A percentile compares a stretch with the other conserved stretches of the same genome.
Evolutionary conservation across 768 basidiomycete species (phyloP).

Genomic region (Paxillus ammoniavirescens): DNA sequence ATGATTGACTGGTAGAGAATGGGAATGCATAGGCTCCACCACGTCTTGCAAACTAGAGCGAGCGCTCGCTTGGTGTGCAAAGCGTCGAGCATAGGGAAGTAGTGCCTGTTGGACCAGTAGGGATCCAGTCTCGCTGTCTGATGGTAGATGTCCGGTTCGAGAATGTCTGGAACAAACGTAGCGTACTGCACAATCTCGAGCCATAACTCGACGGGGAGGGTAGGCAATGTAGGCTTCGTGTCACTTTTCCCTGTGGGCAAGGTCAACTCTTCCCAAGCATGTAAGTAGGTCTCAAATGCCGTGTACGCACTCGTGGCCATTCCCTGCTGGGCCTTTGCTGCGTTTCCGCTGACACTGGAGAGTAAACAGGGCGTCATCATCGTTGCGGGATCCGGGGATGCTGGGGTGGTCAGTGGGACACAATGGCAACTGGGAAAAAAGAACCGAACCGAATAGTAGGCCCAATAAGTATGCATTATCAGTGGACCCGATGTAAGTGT

Average conservation of each 20-base stretch:
- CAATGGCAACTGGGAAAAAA: not conserved
- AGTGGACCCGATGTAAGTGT: too few relatives aligned
- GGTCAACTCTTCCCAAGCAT: too few relatives aligned
- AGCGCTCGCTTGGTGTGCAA: not conserved
- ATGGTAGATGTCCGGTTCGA: not conserved
- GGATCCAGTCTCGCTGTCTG: not conserved
- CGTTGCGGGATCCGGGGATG: constrained; percentile 7
- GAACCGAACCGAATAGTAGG: too few relatives aligned
- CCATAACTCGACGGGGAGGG: constrained; percentile 1
- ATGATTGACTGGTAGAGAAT: constrained; percentile 9
- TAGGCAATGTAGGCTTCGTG: not conserved
- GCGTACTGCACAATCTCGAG: constrained; percentile 4
- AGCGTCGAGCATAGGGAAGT: not conserved
- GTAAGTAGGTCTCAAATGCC: too few relatives aligned
- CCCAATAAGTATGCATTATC: too few relatives aligned
- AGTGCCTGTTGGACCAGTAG: not conserved
- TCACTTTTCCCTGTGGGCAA: too few relatives aligned
- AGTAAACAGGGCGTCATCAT: constrained; percentile 22
- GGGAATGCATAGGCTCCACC: constrained; percentile 5
- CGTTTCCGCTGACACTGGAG: constrained; percentile 11
- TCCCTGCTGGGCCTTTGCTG: constrained; percentile 10
- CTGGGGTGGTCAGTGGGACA: constrained; percentile 14
- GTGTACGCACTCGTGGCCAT: too few relatives aligned
- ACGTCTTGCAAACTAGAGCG: constrained; percentile 8
- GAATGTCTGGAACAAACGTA: constrained; percentile 2